Base-by-base conservation (phyloP, 345 rosid species). In the Salix caprea region DNA sequence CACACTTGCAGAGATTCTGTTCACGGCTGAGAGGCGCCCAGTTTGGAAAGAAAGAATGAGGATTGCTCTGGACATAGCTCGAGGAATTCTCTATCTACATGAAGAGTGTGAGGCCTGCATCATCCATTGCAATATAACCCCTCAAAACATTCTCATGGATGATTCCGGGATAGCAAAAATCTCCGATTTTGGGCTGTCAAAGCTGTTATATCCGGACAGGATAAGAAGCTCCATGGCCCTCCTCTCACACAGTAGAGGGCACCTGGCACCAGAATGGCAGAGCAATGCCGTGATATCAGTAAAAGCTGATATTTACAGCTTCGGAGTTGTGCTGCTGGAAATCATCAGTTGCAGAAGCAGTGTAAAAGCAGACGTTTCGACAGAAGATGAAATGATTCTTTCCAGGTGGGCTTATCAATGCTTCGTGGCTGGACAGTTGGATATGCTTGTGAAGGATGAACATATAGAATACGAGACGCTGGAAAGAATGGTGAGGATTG, bases 291-390 rank as follows among this genome's bases (percentile, higher is more conserved):
- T 67, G 12, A 71, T 76, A 58, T 65, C 85, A 0, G 7, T 62
- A 10, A 79, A 76, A 65, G 77, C 21, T 5, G 83, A 83, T 30
- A 40, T 79, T 9, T 84, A 78, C 75, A 84, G 84, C 73, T 84
- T 61, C 7, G 84, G 86, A 44, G 58, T 84, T 0, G 40, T 84
- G 65, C 28, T 81, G 46, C n/a, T 84, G 54, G 86, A 84, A 77
- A 81, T 78, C 8, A 52, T 78, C 19, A 78, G 82, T 34, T 76
- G 82, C 54, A 60, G 73, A 44, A 77, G 78, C 62, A 74, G 58
- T n/a, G 42, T 77, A 18, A 26, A 77, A 6, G 24, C 42, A 8
- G 21, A 56, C 24, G 79, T 76, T 4, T 32, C 54, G 0, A 21
- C 67, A 10, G 65, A 79, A 1, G 80, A 81, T 23, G 77, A 71